Base-by-base conservation (phyloP, 164 flowering plant genomes). In the Dillenia suffruticosa region DNA sequence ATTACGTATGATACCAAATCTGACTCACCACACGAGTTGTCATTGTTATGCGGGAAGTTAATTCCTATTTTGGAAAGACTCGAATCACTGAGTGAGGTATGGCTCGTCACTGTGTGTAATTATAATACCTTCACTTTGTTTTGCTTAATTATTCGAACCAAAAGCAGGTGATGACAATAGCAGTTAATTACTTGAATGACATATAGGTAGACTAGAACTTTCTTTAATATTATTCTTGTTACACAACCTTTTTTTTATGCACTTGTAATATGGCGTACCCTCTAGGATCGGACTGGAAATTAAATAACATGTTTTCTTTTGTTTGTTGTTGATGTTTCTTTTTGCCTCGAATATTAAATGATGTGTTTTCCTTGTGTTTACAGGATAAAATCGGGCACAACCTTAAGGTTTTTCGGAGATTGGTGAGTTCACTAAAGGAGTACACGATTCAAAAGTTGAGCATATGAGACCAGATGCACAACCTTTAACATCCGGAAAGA, bases 11-110 rank as follows among this genome's bases (percentile, higher is more conserved):
- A 76, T 61, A 44, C 59, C 12, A 65, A 66, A 15, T 44, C 71
- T n/a, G 83, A 81, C 47, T 52, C 66, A 17, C 63, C 58, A 58
- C 78, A 76, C 65, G 87, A 82, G 58, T 24, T 78, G 2, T 64
- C 81, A 58, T 57, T 64, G 46, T 55, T 91, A 44, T 84, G 84
- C 64, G 85, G 68, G 43, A 81, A 80, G 68, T 64, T 89, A 48
- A 54, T 88, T 69, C 82, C 91, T 14, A 72, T 66, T 9, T 66
- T 94, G 59, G 96, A 91, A 69, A 77, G 86, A 49, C 92, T 94
- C 49, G 96, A 89, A 73, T 74, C 74, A 61, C 78, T 94, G 9
- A 79, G 72, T 62, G 95, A 89, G 98, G 98, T 93, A 80, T 72
- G 74, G 3, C 62, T 49, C 24, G 26, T n/a, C 6, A 13, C 10